Base-by-base conservation (phyloP, 108 stramenopile genomes). In the Nitzschia sp. region DNA sequence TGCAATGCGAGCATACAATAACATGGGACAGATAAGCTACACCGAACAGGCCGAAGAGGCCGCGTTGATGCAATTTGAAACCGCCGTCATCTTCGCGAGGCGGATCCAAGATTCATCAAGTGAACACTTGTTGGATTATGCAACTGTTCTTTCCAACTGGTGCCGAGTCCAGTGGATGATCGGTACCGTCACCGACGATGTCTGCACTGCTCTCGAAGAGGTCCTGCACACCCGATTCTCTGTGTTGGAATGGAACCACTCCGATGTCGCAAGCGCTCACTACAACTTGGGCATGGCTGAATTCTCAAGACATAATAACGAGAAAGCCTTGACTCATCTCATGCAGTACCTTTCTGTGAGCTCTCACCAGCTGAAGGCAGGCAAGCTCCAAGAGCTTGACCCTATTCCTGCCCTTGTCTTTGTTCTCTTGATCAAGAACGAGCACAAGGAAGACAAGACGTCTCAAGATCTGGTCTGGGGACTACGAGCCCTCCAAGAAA, bases 1-100 rank as follows among this genome's bases (percentile, higher is more conserved):
- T 44, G 73, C 69, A 9, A 75, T 73, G 73, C 64, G 74, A 2
- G 64, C 69, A 3, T 68, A 72, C 63, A 83, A 83, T 65, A 83
- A 83, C 55, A 30, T 83, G 58, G 82, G 82, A 27, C 72, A 73
- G 28, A 71, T 83, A 45, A 28, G 34, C 29, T 83, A 78, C 77
- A 41, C 21, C 45, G 61, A 75, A 17, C 64, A 61, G 16, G 56
- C 44, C 13, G 77, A 83, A 55, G 62, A 66, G 28, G 26, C n/a
- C 4, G 69, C 82, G 30, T n/a, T 50, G 3, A 1, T 33, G 11
- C 68, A 74, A 25, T 82, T 83, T 31, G 62, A 78, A 33, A 65
- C 44, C 15, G 69, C 82, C 2, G 31, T 78, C 27, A 30, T 23
- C 13, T 78, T 58, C 35, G 68, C 48, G 11, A 30, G 53, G 34